Conservation (phyloP, 2,329 filamentous ascomycete genomes). For the Colletotrichum godetiae region DNA sequence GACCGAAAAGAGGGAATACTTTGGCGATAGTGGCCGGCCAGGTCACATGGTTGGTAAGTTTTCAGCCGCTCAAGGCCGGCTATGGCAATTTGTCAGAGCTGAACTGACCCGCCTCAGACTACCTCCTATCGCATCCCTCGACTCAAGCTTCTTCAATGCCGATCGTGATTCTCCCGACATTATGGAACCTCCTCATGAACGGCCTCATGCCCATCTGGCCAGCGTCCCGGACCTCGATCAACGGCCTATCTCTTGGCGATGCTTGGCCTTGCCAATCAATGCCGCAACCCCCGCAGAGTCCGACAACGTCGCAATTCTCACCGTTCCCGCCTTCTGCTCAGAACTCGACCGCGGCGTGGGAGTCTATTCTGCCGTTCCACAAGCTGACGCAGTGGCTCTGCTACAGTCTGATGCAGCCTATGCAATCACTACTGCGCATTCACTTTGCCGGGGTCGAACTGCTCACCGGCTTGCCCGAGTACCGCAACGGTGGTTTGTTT, state of each 20-base stretch:
- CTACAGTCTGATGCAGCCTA: slow-evolving; percentile 78
- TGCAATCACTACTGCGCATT: slow-evolving; percentile 62
- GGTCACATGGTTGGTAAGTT: slow-evolving; percentile 91
- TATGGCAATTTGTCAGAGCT: background rate
- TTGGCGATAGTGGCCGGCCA: slow-evolving; percentile 84
- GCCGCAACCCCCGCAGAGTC: slow-evolving; percentile 62
- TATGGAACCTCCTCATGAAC: slow-evolving; percentile 93
- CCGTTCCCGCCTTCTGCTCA: slow-evolving; percentile 61
- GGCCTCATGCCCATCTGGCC: slow-evolving; percentile 92
- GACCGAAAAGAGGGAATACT: slow-evolving; percentile 80
- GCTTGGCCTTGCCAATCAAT: slow-evolving; percentile 92
- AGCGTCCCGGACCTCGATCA: slow-evolving; percentile 83
- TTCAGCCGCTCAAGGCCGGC: background rate
- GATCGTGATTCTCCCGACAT: slow-evolving; percentile 84
- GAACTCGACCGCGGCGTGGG: slow-evolving; percentile 69
- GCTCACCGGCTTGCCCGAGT: slow-evolving; percentile 77
- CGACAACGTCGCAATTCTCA: slow-evolving; percentile 62
- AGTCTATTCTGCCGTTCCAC: slow-evolving; percentile 71
- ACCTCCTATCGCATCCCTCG: slow-evolving; percentile 90
- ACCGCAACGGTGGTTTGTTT: slow-evolving; percentile 77
- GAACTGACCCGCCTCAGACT: slow-evolving; percentile 68
- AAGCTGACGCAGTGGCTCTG: slow-evolving; percentile 79
- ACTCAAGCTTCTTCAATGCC: slow-evolving; percentile 90
- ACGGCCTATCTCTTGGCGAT: slow-evolving; percentile 88
- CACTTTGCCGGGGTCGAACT: slow-evolving; percentile 64